Percentiles rank a stretch among this genome's conserved stretches.
These are phyloP conservation scores for Chlorella vulgaris DNA, from an alignment of 139 green algal genomes.

Conservation along the genomic window DNA sequence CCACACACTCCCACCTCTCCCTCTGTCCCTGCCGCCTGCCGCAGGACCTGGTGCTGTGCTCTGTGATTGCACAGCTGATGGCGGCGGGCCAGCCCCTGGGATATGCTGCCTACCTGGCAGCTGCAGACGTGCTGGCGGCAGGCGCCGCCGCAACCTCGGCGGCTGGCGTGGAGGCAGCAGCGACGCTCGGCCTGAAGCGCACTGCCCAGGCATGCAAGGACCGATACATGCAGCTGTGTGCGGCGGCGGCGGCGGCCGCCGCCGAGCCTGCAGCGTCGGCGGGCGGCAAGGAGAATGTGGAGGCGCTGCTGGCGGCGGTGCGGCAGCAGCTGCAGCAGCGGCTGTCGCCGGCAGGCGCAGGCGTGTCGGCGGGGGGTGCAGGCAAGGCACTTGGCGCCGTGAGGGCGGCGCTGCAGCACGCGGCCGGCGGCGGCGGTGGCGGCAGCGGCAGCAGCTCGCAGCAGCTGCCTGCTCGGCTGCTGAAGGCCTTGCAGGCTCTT, in stretches of 20 bases:
- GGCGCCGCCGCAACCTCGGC: not conserved
- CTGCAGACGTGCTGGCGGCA: conserved; percentile 34
- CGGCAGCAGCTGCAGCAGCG: conserved; percentile 7
- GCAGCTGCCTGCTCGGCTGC: not conserved
- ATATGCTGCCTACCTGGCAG: conserved; percentile 30
- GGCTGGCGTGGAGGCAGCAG: not conserved
- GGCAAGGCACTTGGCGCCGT: not conserved
- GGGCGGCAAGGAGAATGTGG: not conserved
- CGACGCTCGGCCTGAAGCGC: not conserved
- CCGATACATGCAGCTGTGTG: conserved; percentile 7
- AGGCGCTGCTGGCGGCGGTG: not conserved
- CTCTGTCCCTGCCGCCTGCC: not conserved
- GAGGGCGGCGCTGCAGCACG: not conserved
- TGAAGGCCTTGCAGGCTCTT: too few species aligned
- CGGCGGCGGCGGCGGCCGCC: not conserved
- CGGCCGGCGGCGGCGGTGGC: not conserved
- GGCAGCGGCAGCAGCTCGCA: not conserved
- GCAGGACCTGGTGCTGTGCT: conserved; percentile 39
- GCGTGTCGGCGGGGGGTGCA: not conserved
- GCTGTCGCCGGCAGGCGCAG: not conserved
- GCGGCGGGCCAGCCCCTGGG: conserved; percentile 5
- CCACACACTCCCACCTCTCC: not conserved
- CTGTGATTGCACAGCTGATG: conserved; percentile 3
- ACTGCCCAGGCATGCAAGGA: not conserved
- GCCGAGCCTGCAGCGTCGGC: not conserved